Conservation (phyloP, 352 stramenopile species). For the Phytophthora pini region DNA sequence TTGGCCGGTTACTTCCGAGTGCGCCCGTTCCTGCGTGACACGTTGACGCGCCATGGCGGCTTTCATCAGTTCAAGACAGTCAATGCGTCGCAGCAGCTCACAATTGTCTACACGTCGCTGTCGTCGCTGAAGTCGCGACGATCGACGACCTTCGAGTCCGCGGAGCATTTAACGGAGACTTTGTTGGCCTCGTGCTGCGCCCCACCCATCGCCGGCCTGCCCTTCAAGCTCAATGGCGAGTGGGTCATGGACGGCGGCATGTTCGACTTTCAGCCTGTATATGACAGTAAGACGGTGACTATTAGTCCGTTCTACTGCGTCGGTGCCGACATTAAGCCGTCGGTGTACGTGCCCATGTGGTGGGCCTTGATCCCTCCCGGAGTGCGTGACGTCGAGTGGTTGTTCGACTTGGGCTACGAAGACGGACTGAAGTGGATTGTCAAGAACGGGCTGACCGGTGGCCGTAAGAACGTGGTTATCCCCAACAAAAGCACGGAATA, state of each 20-base stretch:
- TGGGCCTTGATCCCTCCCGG: slow-evolving; percentile 80
- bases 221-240: slow-evolving; percentile 82
- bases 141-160: slow-evolving; percentile 68
- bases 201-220: slow-evolving; percentile 78
- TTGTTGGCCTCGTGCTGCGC: slow-evolving; percentile 85
- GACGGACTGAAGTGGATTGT: slow-evolving; percentile 77
- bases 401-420: slow-evolving; percentile 88
- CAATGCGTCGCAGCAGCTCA: slow-evolving; percentile 54
- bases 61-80: slow-evolving; percentile 60
- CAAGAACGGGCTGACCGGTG: slow-evolving; percentile 43
- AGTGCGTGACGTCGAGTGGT: slow-evolving; percentile 76
- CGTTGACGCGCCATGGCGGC: slow-evolving; percentile 41
- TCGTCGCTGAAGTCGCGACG: slow-evolving; percentile 71
- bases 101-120: slow-evolving; percentile 81
- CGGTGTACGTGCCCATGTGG: slow-evolving; percentile 90
- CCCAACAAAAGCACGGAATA: slow-evolving; percentile 64
- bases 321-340: slow-evolving; percentile 89
- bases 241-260: slow-evolving; percentile 90
- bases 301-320: slow-evolving; percentile 90
- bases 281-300: slow-evolving; percentile 75
- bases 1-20: slow-evolving; percentile 68
- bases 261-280: slow-evolving; percentile 84
- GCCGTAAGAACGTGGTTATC: slow-evolving; percentile 48
- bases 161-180: slow-evolving; percentile 66
- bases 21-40: slow-evolving; percentile 67